These are phyloP conservation scores for Rhizomucor pusillus DNA, from an alignment of 371 early-diverging fungal species.

Conservation along the genomic window DNA sequence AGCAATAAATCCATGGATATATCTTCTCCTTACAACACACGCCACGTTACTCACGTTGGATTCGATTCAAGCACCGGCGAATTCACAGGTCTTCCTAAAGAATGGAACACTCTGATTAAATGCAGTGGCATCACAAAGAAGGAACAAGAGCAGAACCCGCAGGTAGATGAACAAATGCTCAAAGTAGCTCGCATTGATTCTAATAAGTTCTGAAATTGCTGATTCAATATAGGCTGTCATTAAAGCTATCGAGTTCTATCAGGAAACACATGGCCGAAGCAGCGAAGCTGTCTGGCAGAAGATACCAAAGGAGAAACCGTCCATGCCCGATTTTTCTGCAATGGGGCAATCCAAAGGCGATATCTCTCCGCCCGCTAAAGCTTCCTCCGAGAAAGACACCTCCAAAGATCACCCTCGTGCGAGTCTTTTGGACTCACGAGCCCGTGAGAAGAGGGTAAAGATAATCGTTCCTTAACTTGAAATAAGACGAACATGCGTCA, in stretches of 20 bases:
- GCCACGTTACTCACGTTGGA: slow-evolving; percentile 94
- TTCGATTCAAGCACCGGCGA: slow-evolving; percentile 87
- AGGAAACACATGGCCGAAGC: slow-evolving; percentile 64
- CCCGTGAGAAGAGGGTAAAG: too few relatives aligned
- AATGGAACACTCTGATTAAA: slow-evolving; percentile 87
- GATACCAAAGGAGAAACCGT: slow-evolving; percentile 60
- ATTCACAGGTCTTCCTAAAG: slow-evolving; percentile 90
- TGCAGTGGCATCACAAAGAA: slow-evolving; percentile 93
- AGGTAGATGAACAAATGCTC: slow-evolving; percentile 37
- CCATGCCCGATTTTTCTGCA: neutral
- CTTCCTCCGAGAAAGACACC: neutral
- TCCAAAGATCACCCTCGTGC: slow-evolving; percentile 15
- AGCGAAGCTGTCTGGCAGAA: slow-evolving; percentile 85
- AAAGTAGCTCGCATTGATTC: neutral
- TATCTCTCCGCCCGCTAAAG: neutral
- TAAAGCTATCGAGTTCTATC: slow-evolving; percentile 91
- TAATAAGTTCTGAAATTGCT: neutral
- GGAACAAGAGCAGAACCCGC: slow-evolving; percentile 92
- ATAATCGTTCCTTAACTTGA: too few relatives aligned
- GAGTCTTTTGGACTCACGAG: neutral
- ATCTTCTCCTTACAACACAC: slow-evolving; percentile 92
- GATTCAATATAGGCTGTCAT: slow-evolving; percentile 70
- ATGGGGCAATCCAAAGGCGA: neutral
- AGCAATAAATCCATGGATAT: slow-evolving; percentile 54
- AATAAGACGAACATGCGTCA: too few relatives aligned